Base-by-base conservation (phyloP, 2,329 filamentous ascomycete species). In the Endoconidiophora laricicola region DNA sequence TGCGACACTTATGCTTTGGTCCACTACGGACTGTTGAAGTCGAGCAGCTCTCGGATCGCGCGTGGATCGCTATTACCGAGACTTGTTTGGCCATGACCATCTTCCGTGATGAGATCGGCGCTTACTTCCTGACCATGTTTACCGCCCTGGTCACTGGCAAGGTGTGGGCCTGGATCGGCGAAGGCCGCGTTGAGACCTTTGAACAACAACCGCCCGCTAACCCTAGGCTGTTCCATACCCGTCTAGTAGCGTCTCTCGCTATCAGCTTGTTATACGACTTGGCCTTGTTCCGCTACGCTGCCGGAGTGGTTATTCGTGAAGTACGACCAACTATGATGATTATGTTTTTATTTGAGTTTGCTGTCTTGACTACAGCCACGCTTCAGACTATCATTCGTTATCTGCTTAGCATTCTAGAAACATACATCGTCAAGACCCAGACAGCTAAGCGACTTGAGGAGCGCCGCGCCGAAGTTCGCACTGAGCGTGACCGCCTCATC, bases 291-390 rank as follows among this genome's bases (percentile, higher is more conserved):
- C 74, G 73, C 45, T 95, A 94, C 63, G 81, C 83, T 52, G 72
- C 94, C 54, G 76, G 79, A 24, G 86, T 83, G 0, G 88, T 96
- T 29, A 79, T 95, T 46, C 79, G 84, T 52, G 81, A 93, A 61
- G 86, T 90, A 2, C 75, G 83, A n/a, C 87, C 90, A 0, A 91
- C 93, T 53, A 96, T 98, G 84, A 98, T 96, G 87, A 87, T 98
- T 55, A 96, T 98, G 87, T 98, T 98, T 60, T 79, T 93, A 4
- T 98, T 98, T 58, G 91, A 98, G 63, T 96, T 96, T 61, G 88
- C 90, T 37, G 80, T 98, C 41, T 68, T 96, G 54, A 73, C 79
- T 2, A 81, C 93, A 7, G 81, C 80, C 47, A 94, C 90, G 1
- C 70, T 79, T 48, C 87, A 90, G 44, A 94, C 87, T 0, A 73